Evolutionary conservation across 2,329 filamentous ascomycete genomes (phyloP), one percentile per base, ranked within the genome.

Genomic region (Curvularia spicifera): DNA sequence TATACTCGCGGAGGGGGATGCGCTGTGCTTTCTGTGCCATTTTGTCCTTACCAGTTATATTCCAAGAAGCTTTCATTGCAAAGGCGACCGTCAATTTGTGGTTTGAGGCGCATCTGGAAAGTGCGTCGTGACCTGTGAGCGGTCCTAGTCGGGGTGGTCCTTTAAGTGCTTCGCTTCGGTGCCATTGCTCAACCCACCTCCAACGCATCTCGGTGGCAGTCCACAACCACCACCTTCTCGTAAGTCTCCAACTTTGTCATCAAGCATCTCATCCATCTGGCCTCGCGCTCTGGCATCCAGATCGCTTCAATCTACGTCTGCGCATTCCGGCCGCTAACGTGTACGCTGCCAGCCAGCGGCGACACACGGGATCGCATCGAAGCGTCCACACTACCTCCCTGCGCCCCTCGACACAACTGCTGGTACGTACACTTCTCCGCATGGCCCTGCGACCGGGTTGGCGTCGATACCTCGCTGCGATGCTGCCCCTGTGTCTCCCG

Each of bases 291-390:
- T 59, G 53, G 57, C 59, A 49, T 62, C 59, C 53, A 53, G 55
- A 47, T 51, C 26, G 52, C 43, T 50, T 52, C 51, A 57, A 64
- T 58, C 42, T 51, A 63, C 51, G 58, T 59, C 37, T 68, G 68
- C 65, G 65, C 69, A 66, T 63, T 51, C 51, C 56, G 59, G 55
- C 65, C 65, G 65, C 73, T 76, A 60, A 75, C 74, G 63, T 63
- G 67, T 8, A 65, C 61, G 68, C 63, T 64, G 63, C 56, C 72
- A 73, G 64, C 67, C 61, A 68, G 69, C 73, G 73, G 74, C 72
- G 72, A 70, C 69, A 71, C 65, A 74, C 73, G 72, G 71, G 73
- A 71, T 59, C 63, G 63, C 61, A 69, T 72, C 70, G 66, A 71
- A 71, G 63, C 66, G 61, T 68, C 61, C 59, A 63, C 49, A 62